Evolutionary conservation across 805 yeast species (phyloP).

Genomic region (Blastobotrys attinorum): DNA sequence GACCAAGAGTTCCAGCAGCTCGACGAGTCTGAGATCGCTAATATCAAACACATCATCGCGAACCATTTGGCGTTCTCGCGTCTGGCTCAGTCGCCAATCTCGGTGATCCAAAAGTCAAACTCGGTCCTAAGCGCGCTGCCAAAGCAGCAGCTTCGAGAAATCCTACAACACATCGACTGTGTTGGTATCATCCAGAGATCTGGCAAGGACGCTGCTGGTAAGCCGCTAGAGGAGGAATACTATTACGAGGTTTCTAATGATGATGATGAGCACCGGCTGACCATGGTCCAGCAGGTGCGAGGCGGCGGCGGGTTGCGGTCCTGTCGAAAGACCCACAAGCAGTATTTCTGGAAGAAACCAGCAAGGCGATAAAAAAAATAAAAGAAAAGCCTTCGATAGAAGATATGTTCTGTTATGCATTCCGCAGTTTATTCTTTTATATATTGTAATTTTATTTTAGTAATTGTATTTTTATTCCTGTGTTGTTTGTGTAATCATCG

Average conservation of each 20-base stretch:
- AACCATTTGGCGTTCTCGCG: slow-evolving; percentile 90
- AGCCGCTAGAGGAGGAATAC: slow-evolving; percentile 87
- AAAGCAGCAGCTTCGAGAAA: slow-evolving; percentile 32
- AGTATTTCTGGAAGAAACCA: slow-evolving; percentile 30
- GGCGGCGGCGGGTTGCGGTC: slow-evolving; percentile 78
- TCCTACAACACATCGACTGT: slow-evolving; percentile 43
- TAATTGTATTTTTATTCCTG: no score
- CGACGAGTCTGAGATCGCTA: slow-evolving; percentile 28
- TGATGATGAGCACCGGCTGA: slow-evolving; percentile 57
- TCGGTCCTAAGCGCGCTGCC: slow-evolving; percentile 36
- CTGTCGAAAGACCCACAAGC: slow-evolving; percentile 92
- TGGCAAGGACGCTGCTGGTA: slow-evolving; percentile 97
- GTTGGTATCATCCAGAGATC: slow-evolving; percentile 83
- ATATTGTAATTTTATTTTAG: no score
- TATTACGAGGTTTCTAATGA: slow-evolving; percentile 85
- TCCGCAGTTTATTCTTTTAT: background rate
- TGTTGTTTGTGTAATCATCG: no score
- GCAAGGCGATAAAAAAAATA: slow-evolving; percentile 5
- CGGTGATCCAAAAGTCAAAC: slow-evolving; percentile 56
- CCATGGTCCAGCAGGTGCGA: slow-evolving; percentile 63
- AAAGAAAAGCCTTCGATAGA: background rate
- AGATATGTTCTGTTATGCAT: background rate
- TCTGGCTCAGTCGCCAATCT: slow-evolving; percentile 79
- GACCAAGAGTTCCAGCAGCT: slow-evolving; percentile 23
- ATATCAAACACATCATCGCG: slow-evolving; percentile 55